Base-by-base conservation (phyloP, 257 asterid genomes). In the Cynanchum wilfordii region DNA sequence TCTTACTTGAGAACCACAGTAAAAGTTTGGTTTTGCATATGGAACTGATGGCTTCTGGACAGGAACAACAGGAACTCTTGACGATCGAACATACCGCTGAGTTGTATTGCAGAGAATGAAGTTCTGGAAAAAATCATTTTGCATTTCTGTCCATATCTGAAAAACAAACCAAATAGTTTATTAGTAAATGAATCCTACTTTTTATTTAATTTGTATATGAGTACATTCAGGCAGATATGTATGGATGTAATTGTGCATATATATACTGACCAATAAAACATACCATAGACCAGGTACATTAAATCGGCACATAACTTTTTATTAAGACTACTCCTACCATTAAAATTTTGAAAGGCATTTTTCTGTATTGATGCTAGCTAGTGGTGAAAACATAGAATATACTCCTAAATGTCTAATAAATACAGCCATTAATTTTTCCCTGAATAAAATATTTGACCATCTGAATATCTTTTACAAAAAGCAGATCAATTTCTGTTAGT, bases 71-170 rank as follows among this genome's bases (percentile, higher is more conserved):
- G 97, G 89, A 71, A 88, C 88, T 83, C 85, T 87, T 50, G 96
- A 87, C 76, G 98, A 92, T 78, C 98, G 84, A 44, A 95, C 98
- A 81, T 90, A 95, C 77, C 98, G 98, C 71, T 95, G 99, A 76
- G 99, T 95, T 69, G 98, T 92, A 86, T 95, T 95, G 82, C 98
- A 95, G 47, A 95, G 90, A 82, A 92, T 89, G 79, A 91, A 95
- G 88, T 91, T 91, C 22, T 96, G 97, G 78, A 95, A 76, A 84
- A 95, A 95, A 84, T 95, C 98, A 83, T 86, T 91, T 88, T 95
- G 99, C 97, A 95, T 89, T 86, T 90, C 98, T 15, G 92, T 85
- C 98, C 99, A 95, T 78, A 95, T 84, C 99, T 95, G 88, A 56
- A 68, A 76, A 81, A 65, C 65, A 25, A 56, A 56, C 66, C 60